These are phyloP conservation scores for Clonostachys rosea DNA, from an alignment of 2,329 filamentous ascomycete genomes.

Conservation along the genomic window DNA sequence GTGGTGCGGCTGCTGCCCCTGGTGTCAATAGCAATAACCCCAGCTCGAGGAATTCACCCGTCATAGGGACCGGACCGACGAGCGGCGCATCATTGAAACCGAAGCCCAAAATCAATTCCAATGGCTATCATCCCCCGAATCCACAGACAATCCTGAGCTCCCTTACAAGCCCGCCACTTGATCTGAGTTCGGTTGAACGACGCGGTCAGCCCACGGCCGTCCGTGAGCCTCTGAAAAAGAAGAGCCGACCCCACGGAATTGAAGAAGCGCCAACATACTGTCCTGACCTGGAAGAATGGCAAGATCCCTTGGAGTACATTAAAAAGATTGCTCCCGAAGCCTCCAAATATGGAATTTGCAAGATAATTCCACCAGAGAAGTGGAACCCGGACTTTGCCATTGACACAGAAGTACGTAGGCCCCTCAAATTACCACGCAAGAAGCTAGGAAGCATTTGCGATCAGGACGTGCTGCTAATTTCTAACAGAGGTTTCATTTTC, in stretches of 20 bases:
- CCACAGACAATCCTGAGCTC: constrained; percentile 48
- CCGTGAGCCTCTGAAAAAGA: constrained; percentile 72
- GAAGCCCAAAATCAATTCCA: constrained; percentile 49
- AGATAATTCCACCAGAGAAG: constrained; percentile 86
- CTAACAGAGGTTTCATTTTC: constrained; percentile 85
- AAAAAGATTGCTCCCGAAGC: constrained; percentile 87
- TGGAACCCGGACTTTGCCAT: constrained; percentile 97
- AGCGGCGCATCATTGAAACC: constrained; percentile 33
- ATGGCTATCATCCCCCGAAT: constrained; percentile 47
- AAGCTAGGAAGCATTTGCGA: neutral
- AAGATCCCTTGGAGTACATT: constrained; percentile 90
- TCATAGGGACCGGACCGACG: constrained; percentile 28
- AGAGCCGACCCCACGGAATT: constrained; percentile 76
- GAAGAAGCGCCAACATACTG: constrained; percentile 87
- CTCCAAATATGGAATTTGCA: constrained; percentile 84
- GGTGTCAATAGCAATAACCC: constrained; percentile 37
- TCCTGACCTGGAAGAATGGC: constrained; percentile 91
- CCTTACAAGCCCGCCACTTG: constrained; percentile 60
- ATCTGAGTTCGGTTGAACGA: constrained; percentile 86
- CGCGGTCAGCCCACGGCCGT: constrained; percentile 76
- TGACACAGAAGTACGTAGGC: constrained; percentile 74
- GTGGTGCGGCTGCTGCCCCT: constrained; percentile 23
- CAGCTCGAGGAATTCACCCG: constrained; percentile 48
- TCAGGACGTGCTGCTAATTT: neutral
- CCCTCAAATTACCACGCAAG: neutral